Base-by-base conservation (phyloP, 768 basidiomycete species). In the Tylopilus vinaceipallidus region DNA sequence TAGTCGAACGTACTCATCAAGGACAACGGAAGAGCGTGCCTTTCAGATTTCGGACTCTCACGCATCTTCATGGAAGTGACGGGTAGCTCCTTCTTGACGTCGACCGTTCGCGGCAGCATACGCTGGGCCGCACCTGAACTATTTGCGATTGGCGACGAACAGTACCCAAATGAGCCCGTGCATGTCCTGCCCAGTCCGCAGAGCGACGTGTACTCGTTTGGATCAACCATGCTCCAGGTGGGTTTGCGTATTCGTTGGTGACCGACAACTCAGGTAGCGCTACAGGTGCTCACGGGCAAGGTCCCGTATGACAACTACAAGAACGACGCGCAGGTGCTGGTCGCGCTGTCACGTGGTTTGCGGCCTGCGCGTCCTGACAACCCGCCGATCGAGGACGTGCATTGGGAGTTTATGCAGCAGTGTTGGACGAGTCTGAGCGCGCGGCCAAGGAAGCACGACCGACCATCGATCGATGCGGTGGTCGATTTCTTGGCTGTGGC, bases 81-180 rank as follows among this genome's bases (percentile, higher is more conserved):
- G 19, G 54, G 49, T 9, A 57, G 52, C 14, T 54, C 57, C 6
- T 68, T 65, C 45, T 39, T 60, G 52, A 61, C 64, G 2, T 65
- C 65, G 6, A 59, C 63, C n/a, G 59, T 77, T 24, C 71, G 72
- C 16, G 76, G 78, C 8, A 75, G 73, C 20, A 65, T 77, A 29
- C 70, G 76, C 1, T 79, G 78, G 76, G 73, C 73, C 6, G 78
- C 77, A 48, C 65, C 75, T 0, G 61, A 71, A 14, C 48, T 80
- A 0, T 77, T 74, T 49, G 59, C 55, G 6, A 33, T 63, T 17
- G 52, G 50, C 10, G 63, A 70, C 14, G 66, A 71, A 20, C 40
- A 36, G 4, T 64, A 67, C n/a, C n/a, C n/a, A 23, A 36, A 52
- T n/a, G 45, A 49, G 14, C 57, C 61, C 47, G 10, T 34, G 12